Base-by-base conservation (phyloP, 768 basidiomycete species). In the Phylloporus arenicola region DNA sequence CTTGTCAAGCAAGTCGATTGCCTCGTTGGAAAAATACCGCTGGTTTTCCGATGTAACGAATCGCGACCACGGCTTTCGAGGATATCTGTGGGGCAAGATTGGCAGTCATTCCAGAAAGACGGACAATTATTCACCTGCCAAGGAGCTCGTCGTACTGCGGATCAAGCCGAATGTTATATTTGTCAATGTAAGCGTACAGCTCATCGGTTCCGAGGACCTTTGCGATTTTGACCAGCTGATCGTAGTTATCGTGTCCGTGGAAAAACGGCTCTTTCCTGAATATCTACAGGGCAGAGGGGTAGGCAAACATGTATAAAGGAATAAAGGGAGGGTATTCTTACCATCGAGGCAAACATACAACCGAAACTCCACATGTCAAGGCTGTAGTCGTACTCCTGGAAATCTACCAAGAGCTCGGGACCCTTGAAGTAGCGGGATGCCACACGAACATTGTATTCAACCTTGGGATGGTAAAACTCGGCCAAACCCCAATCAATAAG, bases 181-280 rank as follows among this genome's bases (percentile, higher is more conserved):
- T 92, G 69, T 93, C 90, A 54, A 92, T 81, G 68, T 97, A 98
- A 38, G 82, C 75, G 65, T 90, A 95, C 31, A 98, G 71, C 61
- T 95, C 95, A 57, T 97, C 95, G 5, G 95, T 98, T 40, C 95
- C 95, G 53, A 98, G 77, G 44, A 98, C 93, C 74, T 97, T 98
- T 48, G 92, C 86, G 57, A 98, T 98, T 74, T 96, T 98, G 64
- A 95, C 94, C 51, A 98, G 75, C 65, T 97, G 95, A 71, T 98
- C 95, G 63, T 95, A 95, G 70, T 98, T 98, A 70, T 98, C 94
- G 64, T 96, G 94, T 14, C 95, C 95, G 63, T 98, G 95, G 81
- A 98, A 98, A 75, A 97, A 96, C 20, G 95, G 95, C 68, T 97
- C 95, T 69, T 97, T 97, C 59, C 95, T 84, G 81, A 98, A 97